These are phyloP conservation scores for Wallacemonas rigidus DNA, from an alignment of 208 protist genomes.

Conservation along the genomic window DNA sequence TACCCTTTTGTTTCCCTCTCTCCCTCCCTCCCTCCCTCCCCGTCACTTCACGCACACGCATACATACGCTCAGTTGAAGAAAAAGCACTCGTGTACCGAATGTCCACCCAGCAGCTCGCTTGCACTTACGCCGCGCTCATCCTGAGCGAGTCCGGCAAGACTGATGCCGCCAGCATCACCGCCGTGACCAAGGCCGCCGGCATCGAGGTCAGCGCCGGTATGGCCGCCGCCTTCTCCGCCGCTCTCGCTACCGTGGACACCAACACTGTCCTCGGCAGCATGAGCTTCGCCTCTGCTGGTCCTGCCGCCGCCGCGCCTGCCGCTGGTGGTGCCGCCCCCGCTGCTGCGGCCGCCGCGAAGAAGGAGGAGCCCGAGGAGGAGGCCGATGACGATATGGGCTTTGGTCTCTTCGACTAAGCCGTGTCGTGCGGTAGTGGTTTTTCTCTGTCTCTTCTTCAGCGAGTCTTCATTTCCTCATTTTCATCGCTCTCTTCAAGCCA, in stretches of 20 bases:
- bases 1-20: background rate
- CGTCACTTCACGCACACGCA: slow-evolving; percentile 17
- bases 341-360: slow-evolving; percentile 47
- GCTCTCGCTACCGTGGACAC: slow-evolving; percentile 64
- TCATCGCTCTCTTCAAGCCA: background rate
- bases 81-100: slow-evolving; percentile 18
- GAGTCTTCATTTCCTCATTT: slow-evolving; percentile 5
- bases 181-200: slow-evolving; percentile 80
- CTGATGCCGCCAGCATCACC: slow-evolving; percentile 63
- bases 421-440: background rate
- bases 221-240: slow-evolving; percentile 70
- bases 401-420: slow-evolving; percentile 90
- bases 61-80: slow-evolving; percentile 4
- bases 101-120: slow-evolving; percentile 84
- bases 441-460: background rate
- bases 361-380: slow-evolving; percentile 77
- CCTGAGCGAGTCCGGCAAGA: slow-evolving; percentile 90
- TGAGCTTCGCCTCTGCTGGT: slow-evolving; percentile 62
- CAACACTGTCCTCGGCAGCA: slow-evolving; percentile 60
- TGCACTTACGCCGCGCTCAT: slow-evolving; percentile 95
- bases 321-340: slow-evolving; percentile 37
- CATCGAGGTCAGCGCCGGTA: slow-evolving; percentile 70
- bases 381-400: slow-evolving; percentile 87
- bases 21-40: slow-evolving; percentile 6
- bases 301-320: slow-evolving; percentile 44